Evolutionary conservation across 352 stramenopile species (phyloP).

Genomic region (Globisporangium perplexum): DNA sequence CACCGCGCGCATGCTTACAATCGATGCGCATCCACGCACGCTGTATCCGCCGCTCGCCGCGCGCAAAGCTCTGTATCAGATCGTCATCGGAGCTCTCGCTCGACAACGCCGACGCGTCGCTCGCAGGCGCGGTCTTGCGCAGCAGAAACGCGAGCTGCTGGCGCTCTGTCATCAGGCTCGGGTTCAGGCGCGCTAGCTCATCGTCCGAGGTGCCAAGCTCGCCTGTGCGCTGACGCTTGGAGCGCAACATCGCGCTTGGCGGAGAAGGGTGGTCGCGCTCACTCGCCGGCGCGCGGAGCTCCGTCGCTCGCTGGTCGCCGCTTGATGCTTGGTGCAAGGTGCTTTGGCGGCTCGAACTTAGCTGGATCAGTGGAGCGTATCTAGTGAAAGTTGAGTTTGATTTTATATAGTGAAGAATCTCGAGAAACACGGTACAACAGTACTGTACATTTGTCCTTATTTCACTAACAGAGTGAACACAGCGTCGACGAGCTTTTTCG

Average conservation of each 20-base stretch:
- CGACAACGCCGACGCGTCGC: conserved; percentile 19
- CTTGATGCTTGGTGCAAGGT: too few species aligned
- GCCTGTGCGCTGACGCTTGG: conserved; percentile 11
- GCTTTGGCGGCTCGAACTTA: too few species aligned
- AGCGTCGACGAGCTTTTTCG: too few species aligned
- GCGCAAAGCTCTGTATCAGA: conserved; percentile 7
- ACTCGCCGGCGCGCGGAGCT: neutral
- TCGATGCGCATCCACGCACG: conserved; percentile 1
- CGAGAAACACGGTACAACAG: too few species aligned
- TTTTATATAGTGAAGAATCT: too few species aligned
- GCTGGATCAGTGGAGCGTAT: too few species aligned
- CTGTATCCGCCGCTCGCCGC: conserved; percentile 7
- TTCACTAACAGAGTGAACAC: too few species aligned
- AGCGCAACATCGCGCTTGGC: conserved; percentile 12
- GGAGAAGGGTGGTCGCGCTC: neutral
- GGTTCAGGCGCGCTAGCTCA: conserved; percentile 24
- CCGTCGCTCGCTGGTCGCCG: neutral
- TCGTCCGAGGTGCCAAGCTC: conserved; percentile 10
- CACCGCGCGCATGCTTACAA: neutral
- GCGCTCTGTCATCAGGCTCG: conserved; percentile 77
- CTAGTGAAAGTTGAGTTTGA: too few species aligned
- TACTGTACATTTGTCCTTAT: too few species aligned
- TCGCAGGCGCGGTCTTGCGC: conserved; percentile 50
- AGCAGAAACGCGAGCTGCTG: conserved; percentile 82
- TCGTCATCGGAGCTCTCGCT: conserved; percentile 27